Base-by-base conservation (phyloP, 179 eudicot species). In the Silene noctiflora region DNA sequence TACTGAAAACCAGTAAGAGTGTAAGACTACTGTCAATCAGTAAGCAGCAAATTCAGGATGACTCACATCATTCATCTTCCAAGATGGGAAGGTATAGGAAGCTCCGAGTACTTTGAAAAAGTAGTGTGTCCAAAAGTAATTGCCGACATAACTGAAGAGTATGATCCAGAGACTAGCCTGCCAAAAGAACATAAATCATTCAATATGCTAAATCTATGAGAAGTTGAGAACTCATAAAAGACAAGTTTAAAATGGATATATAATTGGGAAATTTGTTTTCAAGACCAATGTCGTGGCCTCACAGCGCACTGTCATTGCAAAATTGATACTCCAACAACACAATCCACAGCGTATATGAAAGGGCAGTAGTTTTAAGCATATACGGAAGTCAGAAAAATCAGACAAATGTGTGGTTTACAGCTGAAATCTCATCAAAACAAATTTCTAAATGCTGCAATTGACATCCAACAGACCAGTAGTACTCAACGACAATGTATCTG, bases 51-150 rank as follows among this genome's bases (percentile, higher is more conserved):
- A 71, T 46, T 64, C 42, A 72, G 46, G 61, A 63, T 25, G 72
- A 78, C 96, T 93, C 86, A 95, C 99, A 73, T 93, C 87, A 85
- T 95, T 95, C 99, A 95, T 95, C 81, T 77, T 91, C 97, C 97
- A 95, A 60, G 99, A 95, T 39, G 99, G 99, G 74, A 95, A 95
- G 46, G 99, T 93, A 78, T 95, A 95, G 22, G 99, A 93, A 73
- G 99, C 99, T 75, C 99, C 99, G 79, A 95, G 83, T 14, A 95
- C 99, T 68, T 84, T 91, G 91, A 95, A 95, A 83, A 95, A 95
- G 80, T 95, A 95, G 80, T 95, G 99, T 68, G 99, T 95, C 99
- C 99, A 95, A 86, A 95, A 95, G 88, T 95, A 95, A 81, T 95
- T 95, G 12, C 99, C 99, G 65, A 94, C 97, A 71, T 94, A 94